Percentiles rank a stretch among this genome's conserved stretches.
Conservation (phyloP, 2,329 filamentous ascomycete genomes). For the Trichophyton schoenleinii region DNA sequence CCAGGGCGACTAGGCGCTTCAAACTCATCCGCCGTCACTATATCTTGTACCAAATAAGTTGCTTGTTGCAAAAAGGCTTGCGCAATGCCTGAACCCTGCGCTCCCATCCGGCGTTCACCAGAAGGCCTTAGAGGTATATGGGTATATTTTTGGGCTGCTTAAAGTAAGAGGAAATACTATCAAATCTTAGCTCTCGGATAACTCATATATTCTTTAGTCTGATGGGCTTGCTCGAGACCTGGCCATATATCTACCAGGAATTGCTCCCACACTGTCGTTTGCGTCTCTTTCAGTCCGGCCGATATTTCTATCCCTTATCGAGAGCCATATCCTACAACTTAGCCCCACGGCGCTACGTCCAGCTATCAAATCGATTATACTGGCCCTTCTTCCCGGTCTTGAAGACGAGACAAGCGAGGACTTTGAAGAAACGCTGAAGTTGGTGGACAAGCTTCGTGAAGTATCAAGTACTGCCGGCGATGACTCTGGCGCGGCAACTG, state of each 20-base stretch:
- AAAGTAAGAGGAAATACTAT: conserved; percentile 37
- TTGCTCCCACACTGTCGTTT: conserved; percentile 82
- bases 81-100: conserved; percentile 88
- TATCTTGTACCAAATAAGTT: conserved; percentile 68
- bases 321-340: conserved; percentile 63
- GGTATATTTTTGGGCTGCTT: conserved; percentile 74
- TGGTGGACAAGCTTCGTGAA: conserved; percentile 65
- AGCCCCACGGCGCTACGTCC: conserved; percentile 62
- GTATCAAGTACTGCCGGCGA: conserved; percentile 32
- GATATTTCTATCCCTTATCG: conserved; percentile 70
- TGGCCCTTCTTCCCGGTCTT: conserved; percentile 78
- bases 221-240: conserved; percentile 72
- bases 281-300: conserved; percentile 84
- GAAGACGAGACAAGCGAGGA: conserved; percentile 97
- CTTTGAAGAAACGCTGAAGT: conserved; percentile 72
- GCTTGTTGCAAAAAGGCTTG: conserved; percentile 74
- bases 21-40: conserved; percentile 64
- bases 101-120: conserved; percentile 94
- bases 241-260: conserved; percentile 74
- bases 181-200: conserved; percentile 15
- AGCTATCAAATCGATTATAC: conserved; percentile 76
- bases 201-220: conserved; percentile 26
- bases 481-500: conserved; percentile 32
- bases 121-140: conserved; percentile 89
- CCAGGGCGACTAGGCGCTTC: conserved; percentile 57